These are phyloP conservation scores for Penicillium sp. DNA, from an alignment of 2,329 filamentous ascomycete genomes.

Conservation along the genomic window DNA sequence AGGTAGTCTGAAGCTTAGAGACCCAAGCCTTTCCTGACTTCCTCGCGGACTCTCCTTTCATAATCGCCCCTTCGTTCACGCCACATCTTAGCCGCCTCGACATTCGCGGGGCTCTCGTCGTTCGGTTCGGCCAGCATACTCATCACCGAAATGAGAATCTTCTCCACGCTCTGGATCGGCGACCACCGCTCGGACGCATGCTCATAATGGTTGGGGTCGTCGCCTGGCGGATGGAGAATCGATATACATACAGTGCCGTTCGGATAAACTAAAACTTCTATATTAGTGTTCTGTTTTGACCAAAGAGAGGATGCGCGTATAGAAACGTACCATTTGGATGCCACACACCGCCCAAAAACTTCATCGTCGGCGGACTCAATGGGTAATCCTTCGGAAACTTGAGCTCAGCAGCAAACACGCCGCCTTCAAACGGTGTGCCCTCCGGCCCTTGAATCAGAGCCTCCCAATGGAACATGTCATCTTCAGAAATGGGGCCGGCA, in stretches of 20 bases:
- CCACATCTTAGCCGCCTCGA: constrained; percentile 97
- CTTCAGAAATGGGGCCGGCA: constrained; percentile 86
- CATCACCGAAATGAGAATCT: constrained; percentile 95
- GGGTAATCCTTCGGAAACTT: constrained; percentile 96
- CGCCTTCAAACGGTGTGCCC: constrained; percentile 92
- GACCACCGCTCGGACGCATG: constrained; percentile 94
- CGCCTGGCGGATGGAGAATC: constrained; percentile 93
- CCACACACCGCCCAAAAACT: constrained; percentile 81
- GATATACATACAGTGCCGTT: constrained; percentile 94
- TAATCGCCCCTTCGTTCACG: constrained; percentile 78
- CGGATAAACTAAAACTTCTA: constrained; percentile 65
- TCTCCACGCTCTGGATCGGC: constrained; percentile 94
- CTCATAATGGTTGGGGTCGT: constrained; percentile 98
- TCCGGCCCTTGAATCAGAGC: constrained; percentile 93
- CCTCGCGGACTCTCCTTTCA: constrained; percentile 77
- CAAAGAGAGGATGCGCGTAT: background rate
- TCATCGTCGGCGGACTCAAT: constrained; percentile 93
- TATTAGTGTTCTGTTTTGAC: background rate
- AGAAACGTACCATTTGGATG: constrained; percentile 78
- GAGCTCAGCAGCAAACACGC: constrained; percentile 90
- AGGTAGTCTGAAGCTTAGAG: constrained; percentile 47
- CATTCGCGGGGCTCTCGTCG: constrained; percentile 92
- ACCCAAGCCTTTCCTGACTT: constrained; percentile 74
- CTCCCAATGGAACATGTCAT: constrained; percentile 95
- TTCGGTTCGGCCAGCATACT: constrained; percentile 98